Evolutionary conservation across 192 early-diverging fungal genomes (phyloP).

Genomic region (Allomyces javanicus): DNA sequence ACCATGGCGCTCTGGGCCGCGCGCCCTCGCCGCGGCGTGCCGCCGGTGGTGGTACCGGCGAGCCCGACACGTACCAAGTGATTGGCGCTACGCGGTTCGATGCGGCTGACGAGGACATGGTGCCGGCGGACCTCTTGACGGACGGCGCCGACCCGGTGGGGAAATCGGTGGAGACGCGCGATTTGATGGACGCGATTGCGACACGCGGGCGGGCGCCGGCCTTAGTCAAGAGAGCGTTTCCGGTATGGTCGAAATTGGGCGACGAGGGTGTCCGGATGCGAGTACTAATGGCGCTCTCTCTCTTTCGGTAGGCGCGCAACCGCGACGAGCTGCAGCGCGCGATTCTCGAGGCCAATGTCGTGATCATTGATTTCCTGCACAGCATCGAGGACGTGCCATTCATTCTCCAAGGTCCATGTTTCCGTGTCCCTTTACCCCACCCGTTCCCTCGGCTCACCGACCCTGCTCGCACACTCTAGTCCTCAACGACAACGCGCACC

Average conservation of each 20-base stretch:
- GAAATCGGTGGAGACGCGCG: background rate
- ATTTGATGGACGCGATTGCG: conserved; percentile 4
- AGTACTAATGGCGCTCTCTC: conserved; percentile 1
- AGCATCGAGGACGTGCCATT: conserved; percentile 32
- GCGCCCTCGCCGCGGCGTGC: conserved; percentile 6
- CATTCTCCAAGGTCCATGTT: conserved; percentile 24
- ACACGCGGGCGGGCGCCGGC: too few species aligned
- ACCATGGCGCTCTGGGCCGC: conserved; percentile 4
- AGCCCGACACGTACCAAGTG: conserved; percentile 17
- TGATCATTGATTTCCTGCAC: conserved; percentile 31
- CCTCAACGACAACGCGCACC: conserved; percentile 23
- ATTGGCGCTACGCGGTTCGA: conserved; percentile 18
- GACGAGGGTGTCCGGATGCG: too few species aligned
- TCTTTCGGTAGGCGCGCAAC: conserved; percentile 4
- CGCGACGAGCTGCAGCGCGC: conserved; percentile 14
- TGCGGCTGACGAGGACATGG: background rate
- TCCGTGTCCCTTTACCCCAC: background rate
- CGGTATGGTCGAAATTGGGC: background rate
- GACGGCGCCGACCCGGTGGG: background rate
- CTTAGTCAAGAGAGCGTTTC: background rate
- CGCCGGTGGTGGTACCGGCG: background rate
- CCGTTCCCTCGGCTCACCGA: too few species aligned
- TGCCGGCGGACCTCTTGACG: background rate
- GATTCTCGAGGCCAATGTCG: conserved; percentile 25
- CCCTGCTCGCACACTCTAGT: conserved; percentile 8